Conservation (phyloP, 768 basidiomycete genomes). For the Fomitopsis pulvina region DNA sequence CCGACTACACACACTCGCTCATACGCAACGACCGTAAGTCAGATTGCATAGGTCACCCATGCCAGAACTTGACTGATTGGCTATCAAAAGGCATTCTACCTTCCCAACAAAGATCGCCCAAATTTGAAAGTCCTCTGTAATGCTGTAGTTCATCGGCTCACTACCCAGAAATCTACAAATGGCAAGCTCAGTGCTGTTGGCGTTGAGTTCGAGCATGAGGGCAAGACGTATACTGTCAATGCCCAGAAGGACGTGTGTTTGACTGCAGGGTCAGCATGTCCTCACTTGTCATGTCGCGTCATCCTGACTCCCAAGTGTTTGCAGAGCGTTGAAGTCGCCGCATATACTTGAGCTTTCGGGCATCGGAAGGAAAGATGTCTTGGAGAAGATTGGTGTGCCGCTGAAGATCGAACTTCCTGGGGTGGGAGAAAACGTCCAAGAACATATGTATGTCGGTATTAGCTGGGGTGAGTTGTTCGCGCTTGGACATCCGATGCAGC, state of each 20-base stretch:
- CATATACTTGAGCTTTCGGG: conserved; percentile 56
- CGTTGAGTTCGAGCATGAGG: conserved; percentile 36
- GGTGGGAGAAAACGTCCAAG: conserved; percentile 52
- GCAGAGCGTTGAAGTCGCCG: conserved; percentile 19
- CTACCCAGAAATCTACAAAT: conserved; percentile 7
- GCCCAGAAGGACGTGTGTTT: conserved; percentile 44
- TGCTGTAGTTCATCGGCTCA: conserved; percentile 25
- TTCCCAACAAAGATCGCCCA: conserved; percentile 17
- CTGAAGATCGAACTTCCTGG: conserved; percentile 34
- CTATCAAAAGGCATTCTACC: conserved; percentile 16
- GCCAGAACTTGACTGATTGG: conserved; percentile 2
- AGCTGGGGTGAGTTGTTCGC: conserved; percentile 20
- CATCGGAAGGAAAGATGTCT: conserved; percentile 38
- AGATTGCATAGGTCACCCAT: neutral
- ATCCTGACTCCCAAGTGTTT: neutral
- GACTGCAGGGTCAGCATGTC: conserved; percentile 8
- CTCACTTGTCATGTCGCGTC: neutral
- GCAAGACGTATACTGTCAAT: conserved; percentile 25
- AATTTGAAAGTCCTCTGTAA: conserved; percentile 24
- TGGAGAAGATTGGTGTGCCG: conserved; percentile 33
- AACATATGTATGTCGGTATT: conserved; percentile 30
- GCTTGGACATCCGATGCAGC: neutral
- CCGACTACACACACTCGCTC: conserved; percentile 12
- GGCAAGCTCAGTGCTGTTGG: conserved; percentile 34
- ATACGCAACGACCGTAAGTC: conserved; percentile 22